Evolutionary conservation across 176 grass and related monocot species (phyloP).

Genomic region (Oryza glaberrima): DNA sequence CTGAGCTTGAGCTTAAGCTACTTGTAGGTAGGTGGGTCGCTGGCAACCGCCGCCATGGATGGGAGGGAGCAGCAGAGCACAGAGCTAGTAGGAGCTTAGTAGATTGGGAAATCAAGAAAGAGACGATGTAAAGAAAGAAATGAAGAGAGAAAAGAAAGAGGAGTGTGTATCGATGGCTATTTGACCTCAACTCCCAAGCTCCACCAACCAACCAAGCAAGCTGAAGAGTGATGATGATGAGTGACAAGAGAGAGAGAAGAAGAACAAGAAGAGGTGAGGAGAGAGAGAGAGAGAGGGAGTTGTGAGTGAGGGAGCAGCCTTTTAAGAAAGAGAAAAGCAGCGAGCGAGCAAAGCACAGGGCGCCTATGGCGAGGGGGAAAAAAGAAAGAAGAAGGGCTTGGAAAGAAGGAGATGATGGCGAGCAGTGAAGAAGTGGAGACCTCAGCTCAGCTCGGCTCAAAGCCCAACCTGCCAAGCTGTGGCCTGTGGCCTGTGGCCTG

Average conservation of each 20-base stretch:
- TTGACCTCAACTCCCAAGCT: conserved; percentile 37
- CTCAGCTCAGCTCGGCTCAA: neutral
- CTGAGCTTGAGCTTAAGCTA: neutral
- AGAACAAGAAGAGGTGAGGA: too few species aligned
- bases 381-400: neutral
- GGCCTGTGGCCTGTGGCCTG: neutral
- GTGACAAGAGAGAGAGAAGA: too few species aligned
- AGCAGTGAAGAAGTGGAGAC: neutral
- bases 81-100: conserved; percentile 20
- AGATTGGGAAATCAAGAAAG: conserved; percentile 41
- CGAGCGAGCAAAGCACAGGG: conserved; percentile 28
- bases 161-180: conserved; percentile 36
- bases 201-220: neutral
- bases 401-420: conserved; percentile 50
- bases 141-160: conserved; percentile 33
- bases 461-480: neutral
- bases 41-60: conserved; percentile 31
- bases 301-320: conserved; percentile 35
- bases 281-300: neutral
- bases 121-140: conserved; percentile 17
- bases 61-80: neutral
- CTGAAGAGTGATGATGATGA: neutral
- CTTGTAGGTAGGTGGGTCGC: conserved; percentile 42
- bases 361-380: neutral
- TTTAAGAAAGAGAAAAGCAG: conserved; percentile 57